Conservation (phyloP, 768 basidiomycete species). For the Trametes gibbosa region DNA sequence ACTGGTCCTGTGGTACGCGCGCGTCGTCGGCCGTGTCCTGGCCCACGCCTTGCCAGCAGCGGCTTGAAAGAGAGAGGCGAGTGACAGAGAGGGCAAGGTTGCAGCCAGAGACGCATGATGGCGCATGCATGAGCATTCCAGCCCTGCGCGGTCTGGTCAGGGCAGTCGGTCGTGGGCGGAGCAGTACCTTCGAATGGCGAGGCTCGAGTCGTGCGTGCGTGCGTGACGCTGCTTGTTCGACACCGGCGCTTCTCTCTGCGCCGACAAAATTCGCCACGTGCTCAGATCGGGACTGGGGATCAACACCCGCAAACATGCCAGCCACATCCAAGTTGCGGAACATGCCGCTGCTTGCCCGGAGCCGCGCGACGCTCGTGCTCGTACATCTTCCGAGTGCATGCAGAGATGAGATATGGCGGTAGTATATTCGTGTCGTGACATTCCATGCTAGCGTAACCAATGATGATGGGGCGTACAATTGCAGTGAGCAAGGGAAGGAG, state of each 20-base stretch:
- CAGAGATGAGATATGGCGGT: neutral
- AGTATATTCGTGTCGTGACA: conserved; percentile 7
- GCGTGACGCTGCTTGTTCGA: conserved; percentile 2
- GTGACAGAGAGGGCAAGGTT: conserved; percentile 24
- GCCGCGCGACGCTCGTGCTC: neutral
- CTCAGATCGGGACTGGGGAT: conserved; percentile 5
- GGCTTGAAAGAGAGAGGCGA: conserved; percentile 42
- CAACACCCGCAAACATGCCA: conserved; percentile 3
- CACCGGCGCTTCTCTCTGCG: neutral
- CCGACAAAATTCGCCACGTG: conserved; percentile 24
- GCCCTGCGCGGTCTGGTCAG: conserved; percentile 16
- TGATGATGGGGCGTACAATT: conserved; percentile 13
- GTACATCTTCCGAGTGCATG: too few species aligned
- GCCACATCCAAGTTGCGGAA: conserved; percentile 8
- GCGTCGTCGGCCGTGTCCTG: conserved; percentile 26
- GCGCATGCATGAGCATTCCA: conserved; percentile 39
- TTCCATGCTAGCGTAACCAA: conserved; percentile 11
- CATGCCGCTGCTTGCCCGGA: neutral
- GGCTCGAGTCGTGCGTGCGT: conserved; percentile 3
- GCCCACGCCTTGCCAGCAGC: conserved; percentile 50
- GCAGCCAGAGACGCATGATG: conserved; percentile 36
- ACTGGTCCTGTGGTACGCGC: conserved; percentile 18
- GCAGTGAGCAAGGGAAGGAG: conserved; percentile 6
- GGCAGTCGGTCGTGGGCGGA: conserved; percentile 4
- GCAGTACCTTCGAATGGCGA: neutral